A percentile compares a stretch with the other conserved stretches of the same genome.
phyloP scores from a whole-genome alignment of 331 rosid genomes.

The Telfairia occidentalis region DNA sequence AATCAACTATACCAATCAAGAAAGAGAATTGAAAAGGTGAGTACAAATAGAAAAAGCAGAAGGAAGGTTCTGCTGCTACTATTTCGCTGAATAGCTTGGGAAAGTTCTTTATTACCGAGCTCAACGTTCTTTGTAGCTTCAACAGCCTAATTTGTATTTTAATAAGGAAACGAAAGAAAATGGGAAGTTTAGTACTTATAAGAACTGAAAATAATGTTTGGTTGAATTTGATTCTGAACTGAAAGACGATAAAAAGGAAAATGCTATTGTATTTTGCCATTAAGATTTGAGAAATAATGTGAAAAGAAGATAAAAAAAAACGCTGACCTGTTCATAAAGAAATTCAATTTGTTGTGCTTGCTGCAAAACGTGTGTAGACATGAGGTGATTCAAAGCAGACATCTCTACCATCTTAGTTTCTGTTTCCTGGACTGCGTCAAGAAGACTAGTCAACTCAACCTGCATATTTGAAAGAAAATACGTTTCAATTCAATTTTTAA shows the following conservation, averaged over 20 bases:
- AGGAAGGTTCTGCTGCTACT: constrained; percentile 89
- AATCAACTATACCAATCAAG: constrained; percentile 86
- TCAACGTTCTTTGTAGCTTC: constrained; percentile 86
- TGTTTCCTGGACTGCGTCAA: constrained; percentile 75
- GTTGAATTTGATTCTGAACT: background rate
- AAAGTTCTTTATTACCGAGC: constrained; percentile 84
- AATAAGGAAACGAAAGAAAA: background rate
- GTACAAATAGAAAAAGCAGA: constrained; percentile 71
- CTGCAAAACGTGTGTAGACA: constrained; percentile 92
- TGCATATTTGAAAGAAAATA: constrained; percentile 23
- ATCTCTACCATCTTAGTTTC: constrained; percentile 98
- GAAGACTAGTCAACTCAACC: constrained; percentile 75
- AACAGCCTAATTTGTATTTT: constrained; percentile 48
- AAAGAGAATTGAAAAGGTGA: constrained; percentile 67
- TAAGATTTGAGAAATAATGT: background rate
- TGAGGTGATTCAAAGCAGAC: constrained; percentile 90
- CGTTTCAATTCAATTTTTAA: constrained; percentile 2
- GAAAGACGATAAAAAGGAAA: background rate
- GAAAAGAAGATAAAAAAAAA: background rate
- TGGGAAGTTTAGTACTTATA: background rate
- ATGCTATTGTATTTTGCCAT: background rate
- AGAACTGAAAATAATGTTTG: background rate
- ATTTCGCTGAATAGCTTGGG: constrained; percentile 80
- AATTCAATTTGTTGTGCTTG: constrained; percentile 91
- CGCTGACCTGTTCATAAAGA: constrained; percentile 69